phyloP scores from a whole-genome alignment of 805 yeast genomes.

The Phaffomyces opuntiae region DNA sequence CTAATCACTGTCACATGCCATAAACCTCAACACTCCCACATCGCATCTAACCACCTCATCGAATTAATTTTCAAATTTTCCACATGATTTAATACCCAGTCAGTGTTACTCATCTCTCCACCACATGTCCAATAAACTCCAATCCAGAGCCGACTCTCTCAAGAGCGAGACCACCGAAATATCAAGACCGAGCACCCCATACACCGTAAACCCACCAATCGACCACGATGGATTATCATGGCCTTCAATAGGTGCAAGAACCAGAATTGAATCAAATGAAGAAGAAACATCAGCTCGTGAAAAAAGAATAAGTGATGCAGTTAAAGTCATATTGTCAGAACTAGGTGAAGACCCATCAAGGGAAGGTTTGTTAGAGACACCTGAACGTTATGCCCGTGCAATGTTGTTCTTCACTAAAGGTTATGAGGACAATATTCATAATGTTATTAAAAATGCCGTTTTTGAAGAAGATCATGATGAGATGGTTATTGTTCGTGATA shows the following conservation, averaged over 20 bases:
- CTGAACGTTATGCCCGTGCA: constrained; percentile 93
- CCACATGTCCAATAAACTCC: not conserved
- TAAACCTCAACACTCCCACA: no score
- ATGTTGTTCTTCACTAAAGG: constrained; percentile 95
- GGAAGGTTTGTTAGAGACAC: constrained; percentile 90
- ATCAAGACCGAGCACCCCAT: constrained; percentile 77
- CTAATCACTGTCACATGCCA: no score
- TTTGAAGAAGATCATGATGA: constrained; percentile 98
- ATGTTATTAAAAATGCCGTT: constrained; percentile 89
- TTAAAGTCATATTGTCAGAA: constrained; percentile 56
- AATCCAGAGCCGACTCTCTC: not conserved
- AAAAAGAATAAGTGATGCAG: constrained; percentile 76
- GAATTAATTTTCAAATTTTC: not conserved
- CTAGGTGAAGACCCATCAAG: constrained; percentile 87
- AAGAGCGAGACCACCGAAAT: constrained; percentile 24
- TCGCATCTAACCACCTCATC: not conserved
- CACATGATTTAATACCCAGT: not conserved
- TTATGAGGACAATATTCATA: constrained; percentile 87
- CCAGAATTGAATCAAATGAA: constrained; percentile 59
- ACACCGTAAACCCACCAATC: constrained; percentile 76
- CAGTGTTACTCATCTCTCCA: not conserved
- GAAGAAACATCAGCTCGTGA: constrained; percentile 65
- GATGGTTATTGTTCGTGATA: constrained; percentile 96
- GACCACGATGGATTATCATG: constrained; percentile 90
- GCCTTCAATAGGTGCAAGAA: constrained; percentile 85